Evolutionary conservation across 1,139 yeast species (phyloP).

Genomic region (Magnusiomyces ingens): DNA sequence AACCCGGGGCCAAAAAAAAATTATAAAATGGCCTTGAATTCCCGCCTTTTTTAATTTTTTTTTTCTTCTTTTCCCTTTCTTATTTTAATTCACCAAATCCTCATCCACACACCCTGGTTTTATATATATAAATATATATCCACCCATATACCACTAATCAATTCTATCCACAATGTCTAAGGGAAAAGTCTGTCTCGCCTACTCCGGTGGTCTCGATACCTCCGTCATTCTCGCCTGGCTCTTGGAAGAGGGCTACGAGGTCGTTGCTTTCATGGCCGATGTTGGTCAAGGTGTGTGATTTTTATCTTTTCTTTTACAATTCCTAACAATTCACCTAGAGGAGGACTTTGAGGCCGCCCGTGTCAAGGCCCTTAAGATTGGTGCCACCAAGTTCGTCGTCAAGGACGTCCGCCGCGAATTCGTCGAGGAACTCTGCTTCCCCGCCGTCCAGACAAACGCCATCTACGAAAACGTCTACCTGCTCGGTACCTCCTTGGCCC

Average conservation of each 20-base stretch:
- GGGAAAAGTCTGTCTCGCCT: slow-evolving; percentile 98
- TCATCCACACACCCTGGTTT: too few species aligned
- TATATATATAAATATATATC: too few species aligned
- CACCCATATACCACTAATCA: background rate
- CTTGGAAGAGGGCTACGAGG: slow-evolving; percentile 95
- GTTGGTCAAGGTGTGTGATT: slow-evolving; percentile 68
- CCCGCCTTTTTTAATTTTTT: background rate
- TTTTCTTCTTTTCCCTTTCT: background rate
- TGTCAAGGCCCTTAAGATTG: slow-evolving; percentile 91
- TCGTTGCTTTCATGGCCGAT: slow-evolving; percentile 94
- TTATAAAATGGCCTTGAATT: background rate
- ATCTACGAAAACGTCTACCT: slow-evolving; percentile 95
- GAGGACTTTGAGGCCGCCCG: slow-evolving; percentile 98
- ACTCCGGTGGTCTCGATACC: slow-evolving; percentile 98
- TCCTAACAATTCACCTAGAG: slow-evolving; percentile 38
- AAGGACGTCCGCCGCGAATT: slow-evolving; percentile 94
- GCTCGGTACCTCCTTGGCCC: slow-evolving; percentile 93
- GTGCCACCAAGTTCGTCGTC: slow-evolving; percentile 91
- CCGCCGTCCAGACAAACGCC: slow-evolving; percentile 96
- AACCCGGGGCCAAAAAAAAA: background rate
- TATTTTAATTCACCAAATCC: background rate
- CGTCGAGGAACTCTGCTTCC: slow-evolving; percentile 86
- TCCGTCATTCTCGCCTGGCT: slow-evolving; percentile 97
- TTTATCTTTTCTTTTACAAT: too few species aligned
- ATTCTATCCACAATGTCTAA: slow-evolving; percentile 57